Percentiles rank a stretch among this genome's conserved stretches.
Evolutionary conservation across 768 basidiomycete genomes (phyloP).

Genomic region (Lactifluus pinguis): DNA sequence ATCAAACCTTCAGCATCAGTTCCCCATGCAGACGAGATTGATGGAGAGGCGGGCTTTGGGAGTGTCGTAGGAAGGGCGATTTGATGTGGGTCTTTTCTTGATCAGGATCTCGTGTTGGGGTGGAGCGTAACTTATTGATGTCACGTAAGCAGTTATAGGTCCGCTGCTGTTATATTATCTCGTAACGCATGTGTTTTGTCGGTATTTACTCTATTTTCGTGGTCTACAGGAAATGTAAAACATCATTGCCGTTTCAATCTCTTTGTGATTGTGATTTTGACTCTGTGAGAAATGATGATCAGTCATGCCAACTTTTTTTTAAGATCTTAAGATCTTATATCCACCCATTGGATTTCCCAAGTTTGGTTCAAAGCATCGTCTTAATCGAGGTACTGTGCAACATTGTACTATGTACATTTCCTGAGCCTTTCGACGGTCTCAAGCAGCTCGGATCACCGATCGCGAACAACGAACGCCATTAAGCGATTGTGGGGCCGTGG

Average conservation of each 20-base stretch:
- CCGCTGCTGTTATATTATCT: background rate
- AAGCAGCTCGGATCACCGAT: background rate
- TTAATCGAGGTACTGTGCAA: too few species aligned
- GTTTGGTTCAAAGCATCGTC: too few species aligned
- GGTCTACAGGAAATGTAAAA: background rate
- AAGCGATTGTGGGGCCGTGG: background rate
- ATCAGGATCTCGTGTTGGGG: background rate
- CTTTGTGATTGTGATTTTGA: background rate
- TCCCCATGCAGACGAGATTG: background rate
- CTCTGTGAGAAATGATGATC: background rate
- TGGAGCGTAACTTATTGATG: background rate
- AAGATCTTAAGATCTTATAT: too few species aligned
- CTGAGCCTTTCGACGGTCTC: background rate
- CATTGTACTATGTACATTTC: background rate
- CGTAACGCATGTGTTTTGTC: background rate
- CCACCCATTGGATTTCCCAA: too few species aligned
- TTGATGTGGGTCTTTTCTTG: background rate
- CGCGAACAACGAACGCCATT: background rate
- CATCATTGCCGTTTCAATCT: background rate
- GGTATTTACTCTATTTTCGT: background rate
- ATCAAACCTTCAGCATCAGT: background rate
- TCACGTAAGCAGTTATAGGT: background rate
- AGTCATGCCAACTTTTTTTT: too few species aligned
- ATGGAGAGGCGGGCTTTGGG: background rate
- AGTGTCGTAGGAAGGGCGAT: constrained; percentile 4